phyloP scores from a whole-genome alignment of 352 stramenopile species.

The Pythium vanterpoolii region DNA sequence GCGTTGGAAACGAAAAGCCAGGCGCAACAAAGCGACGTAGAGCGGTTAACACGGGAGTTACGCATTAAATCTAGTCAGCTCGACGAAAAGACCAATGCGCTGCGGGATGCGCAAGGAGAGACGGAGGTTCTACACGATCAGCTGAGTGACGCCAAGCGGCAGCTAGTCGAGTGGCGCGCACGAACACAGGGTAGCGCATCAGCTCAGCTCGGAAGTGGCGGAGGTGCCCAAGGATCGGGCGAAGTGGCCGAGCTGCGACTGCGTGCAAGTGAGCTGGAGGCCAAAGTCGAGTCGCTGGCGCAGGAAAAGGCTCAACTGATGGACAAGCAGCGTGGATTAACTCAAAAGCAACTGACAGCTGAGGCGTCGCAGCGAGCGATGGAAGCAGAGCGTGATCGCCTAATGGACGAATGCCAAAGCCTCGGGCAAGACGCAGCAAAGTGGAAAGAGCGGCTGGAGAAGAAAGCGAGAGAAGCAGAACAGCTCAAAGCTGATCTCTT shows the following conservation, averaged over 20 bases:
- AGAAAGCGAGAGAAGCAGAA: constrained; percentile 36
- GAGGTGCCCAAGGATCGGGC: not conserved
- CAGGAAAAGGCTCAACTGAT: constrained; percentile 29
- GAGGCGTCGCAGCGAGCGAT: constrained; percentile 7
- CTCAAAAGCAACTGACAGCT: constrained; percentile 24
- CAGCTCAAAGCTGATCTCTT: constrained; percentile 16
- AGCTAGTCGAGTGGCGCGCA: constrained; percentile 15
- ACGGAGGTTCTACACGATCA: constrained; percentile 32
- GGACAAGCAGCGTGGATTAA: constrained; percentile 30
- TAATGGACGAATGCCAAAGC: constrained; percentile 19
- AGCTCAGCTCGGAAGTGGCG: not conserved
- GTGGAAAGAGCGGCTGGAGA: constrained; percentile 32
- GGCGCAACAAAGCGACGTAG: constrained; percentile 22
- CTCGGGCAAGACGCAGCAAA: constrained; percentile 23
- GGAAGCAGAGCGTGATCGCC: constrained; percentile 21
- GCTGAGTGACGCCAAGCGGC: constrained; percentile 23
- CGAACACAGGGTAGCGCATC: not conserved
- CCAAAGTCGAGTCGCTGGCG: constrained; percentile 23
- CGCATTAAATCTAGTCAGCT: constrained; percentile 19
- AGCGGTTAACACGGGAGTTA: constrained; percentile 18
- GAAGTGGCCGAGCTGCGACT: constrained; percentile 22
- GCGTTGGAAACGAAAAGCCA: constrained; percentile 21
- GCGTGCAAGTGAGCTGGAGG: constrained; percentile 27
- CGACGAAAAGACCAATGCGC: constrained; percentile 24
- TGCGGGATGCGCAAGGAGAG: constrained; percentile 24